Evolutionary conservation across 441 rosid species (phyloP).

Genomic region (Dalechampia spathulata): DNA sequence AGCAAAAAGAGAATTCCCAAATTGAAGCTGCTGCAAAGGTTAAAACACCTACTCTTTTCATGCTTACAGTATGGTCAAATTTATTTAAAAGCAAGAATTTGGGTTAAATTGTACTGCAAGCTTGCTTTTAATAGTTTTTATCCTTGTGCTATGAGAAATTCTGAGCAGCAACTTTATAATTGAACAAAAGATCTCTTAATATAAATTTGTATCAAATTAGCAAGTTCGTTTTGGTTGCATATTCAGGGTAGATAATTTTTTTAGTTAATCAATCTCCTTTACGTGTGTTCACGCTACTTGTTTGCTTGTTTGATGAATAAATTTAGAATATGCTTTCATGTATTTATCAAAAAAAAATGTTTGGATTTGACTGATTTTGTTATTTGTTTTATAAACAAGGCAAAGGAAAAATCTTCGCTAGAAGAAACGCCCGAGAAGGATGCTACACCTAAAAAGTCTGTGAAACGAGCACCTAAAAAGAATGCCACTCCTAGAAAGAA

Average conservation of each 20-base stretch:
- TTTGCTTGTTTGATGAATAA: background rate
- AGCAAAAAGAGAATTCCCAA: conserved; percentile 41
- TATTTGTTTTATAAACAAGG: conserved; percentile 14
- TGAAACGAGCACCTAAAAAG: conserved; percentile 3
- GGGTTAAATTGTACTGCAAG: background rate
- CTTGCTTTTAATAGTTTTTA: background rate
- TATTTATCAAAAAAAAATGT: no score
- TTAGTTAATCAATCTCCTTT: background rate
- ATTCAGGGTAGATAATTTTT: background rate
- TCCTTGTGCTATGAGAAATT: background rate
- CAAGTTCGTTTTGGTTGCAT: no score
- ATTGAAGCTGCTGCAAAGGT: conserved; percentile 45
- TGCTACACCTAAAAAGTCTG: conserved; percentile 37
- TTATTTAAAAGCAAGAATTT: no score
- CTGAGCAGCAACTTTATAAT: no score
- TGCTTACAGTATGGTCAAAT: background rate
- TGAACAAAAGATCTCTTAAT: no score
- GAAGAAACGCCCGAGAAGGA: conserved; percentile 36
- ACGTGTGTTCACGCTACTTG: background rate
- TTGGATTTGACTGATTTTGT: background rate
- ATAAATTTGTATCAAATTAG: no score
- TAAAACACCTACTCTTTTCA: background rate
- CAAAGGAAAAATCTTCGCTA: conserved; percentile 33
- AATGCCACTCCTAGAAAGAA: conserved; percentile 9
- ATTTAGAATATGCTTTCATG: background rate